These are phyloP conservation scores for Helianthus tuberosus DNA, from an alignment of 129 eudicot genomes.

Conservation along the genomic window DNA sequence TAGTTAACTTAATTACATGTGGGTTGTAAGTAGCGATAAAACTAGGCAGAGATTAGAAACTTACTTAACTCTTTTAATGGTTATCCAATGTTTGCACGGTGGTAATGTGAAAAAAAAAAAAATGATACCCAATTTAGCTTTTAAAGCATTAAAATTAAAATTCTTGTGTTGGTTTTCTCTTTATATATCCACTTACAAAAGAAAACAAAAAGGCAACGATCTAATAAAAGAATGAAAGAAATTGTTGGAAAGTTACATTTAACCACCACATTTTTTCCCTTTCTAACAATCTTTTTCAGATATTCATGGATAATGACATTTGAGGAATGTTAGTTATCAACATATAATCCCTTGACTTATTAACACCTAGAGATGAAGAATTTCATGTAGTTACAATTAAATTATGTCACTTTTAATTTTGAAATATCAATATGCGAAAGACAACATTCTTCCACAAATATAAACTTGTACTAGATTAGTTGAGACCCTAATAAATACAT, in stretches of 20 bases:
- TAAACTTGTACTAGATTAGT: neutral
- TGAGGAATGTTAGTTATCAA: conserved; percentile 36
- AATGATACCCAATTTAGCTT: neutral
- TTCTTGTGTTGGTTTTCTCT: conserved; percentile 18
- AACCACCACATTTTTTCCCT: conserved; percentile 38
- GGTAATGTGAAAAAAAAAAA: neutral
- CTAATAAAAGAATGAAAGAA: conserved; percentile 33
- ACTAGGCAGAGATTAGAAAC: too few species aligned
- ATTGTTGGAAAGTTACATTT: conserved; percentile 37
- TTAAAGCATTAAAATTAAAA: conserved; percentile 20
- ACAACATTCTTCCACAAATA: neutral
- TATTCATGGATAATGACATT: conserved; percentile 38
- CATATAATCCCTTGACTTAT: conserved; percentile 24
- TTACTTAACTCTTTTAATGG: too few species aligned
- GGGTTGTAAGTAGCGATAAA: too few species aligned
- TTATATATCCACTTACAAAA: conserved; percentile 19
- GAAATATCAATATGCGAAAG: conserved; percentile 5
- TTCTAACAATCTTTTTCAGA: conserved; percentile 42
- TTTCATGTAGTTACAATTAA: conserved; percentile 23
- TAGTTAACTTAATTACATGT: too few species aligned
- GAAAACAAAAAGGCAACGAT: conserved; percentile 26
- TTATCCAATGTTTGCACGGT: neutral
- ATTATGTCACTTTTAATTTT: conserved; percentile 3
- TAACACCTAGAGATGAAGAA: conserved; percentile 14
- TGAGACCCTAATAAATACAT: neutral